Conservation (phyloP, 225 moss, liverwort and hornwort species). For the Marchantia polymorpha region DNA sequence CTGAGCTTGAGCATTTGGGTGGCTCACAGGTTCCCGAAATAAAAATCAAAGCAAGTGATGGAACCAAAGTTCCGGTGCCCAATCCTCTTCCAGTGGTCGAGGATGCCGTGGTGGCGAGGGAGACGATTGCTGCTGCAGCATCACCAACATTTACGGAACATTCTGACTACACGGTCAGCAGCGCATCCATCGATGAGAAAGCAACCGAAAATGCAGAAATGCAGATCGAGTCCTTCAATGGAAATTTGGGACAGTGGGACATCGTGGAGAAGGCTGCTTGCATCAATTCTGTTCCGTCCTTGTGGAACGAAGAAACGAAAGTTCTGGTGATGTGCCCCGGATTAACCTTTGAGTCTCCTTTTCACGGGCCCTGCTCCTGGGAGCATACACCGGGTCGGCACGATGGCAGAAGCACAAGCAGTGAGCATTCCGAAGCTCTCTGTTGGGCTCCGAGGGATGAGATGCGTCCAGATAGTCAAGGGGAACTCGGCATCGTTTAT, state of each 20-base stretch:
- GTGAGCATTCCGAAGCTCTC: neutral
- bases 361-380: neutral
- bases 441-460: conserved; percentile 21
- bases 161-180: conserved; percentile 44
- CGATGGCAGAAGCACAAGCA: neutral
- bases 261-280: conserved; percentile 31
- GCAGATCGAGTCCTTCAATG: conserved; percentile 22
- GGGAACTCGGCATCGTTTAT: conserved; percentile 46
- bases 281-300: neutral
- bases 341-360: neutral
- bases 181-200: conserved; percentile 32
- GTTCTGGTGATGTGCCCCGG: neutral
- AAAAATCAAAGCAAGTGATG: conserved; percentile 37
- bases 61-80: conserved; percentile 26
- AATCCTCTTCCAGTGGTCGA: conserved; percentile 16
- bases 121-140: conserved; percentile 7
- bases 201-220: conserved; percentile 17
- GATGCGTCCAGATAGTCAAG: conserved; percentile 10
- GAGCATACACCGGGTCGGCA: conserved; percentile 3
- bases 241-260: conserved; percentile 40
- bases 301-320: conserved; percentile 8
- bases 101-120: conserved; percentile 9
- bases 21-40: conserved; percentile 31
- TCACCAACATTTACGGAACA: conserved; percentile 36
- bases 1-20: neutral